phyloP scores from a whole-genome alignment of 768 basidiomycete genomes.

The Tulasnella sp. region DNA sequence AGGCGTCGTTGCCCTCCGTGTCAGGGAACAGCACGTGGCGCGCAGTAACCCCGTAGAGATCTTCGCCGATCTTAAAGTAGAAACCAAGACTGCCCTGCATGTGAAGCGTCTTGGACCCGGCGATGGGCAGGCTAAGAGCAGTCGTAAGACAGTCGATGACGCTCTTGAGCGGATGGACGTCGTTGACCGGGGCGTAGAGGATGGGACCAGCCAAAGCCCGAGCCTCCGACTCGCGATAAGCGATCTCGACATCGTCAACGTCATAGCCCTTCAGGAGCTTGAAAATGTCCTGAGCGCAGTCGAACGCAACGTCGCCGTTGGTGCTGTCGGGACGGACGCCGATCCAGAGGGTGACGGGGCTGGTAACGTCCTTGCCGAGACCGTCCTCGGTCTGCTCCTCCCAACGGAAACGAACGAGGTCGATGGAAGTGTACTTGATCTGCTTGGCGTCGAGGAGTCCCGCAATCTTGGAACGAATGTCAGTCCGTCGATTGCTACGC shows the following conservation, averaged over 20 bases:
- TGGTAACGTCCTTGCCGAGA: constrained; percentile 17
- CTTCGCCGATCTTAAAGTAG: constrained; percentile 24
- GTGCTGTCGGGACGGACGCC: constrained; percentile 12
- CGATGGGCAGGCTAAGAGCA: constrained; percentile 24
- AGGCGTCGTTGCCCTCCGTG: constrained; percentile 23
- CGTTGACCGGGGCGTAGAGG: neutral
- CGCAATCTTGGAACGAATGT: constrained; percentile 30
- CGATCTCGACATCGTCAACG: constrained; percentile 11
- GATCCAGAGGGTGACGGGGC: constrained; percentile 15
- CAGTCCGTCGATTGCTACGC: constrained; percentile 25
- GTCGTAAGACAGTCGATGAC: neutral
- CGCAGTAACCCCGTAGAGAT: constrained; percentile 19
- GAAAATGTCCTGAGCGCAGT: constrained; percentile 1
- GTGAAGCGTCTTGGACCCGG: constrained; percentile 21
- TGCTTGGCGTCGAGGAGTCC: constrained; percentile 22
- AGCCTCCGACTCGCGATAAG: constrained; percentile 7
- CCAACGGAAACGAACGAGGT: constrained; percentile 29
- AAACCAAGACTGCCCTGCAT: constrained; percentile 29
- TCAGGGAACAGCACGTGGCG: constrained; percentile 19
- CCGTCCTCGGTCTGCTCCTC: constrained; percentile 19
- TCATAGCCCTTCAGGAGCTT: neutral
- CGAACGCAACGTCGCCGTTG: neutral
- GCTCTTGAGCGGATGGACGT: neutral
- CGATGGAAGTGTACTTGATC: constrained; percentile 19
- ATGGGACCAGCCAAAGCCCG: constrained; percentile 6